Conservation (phyloP, 2,329 filamentous ascomycete genomes). For the Arthrobotrys musiformis region DNA sequence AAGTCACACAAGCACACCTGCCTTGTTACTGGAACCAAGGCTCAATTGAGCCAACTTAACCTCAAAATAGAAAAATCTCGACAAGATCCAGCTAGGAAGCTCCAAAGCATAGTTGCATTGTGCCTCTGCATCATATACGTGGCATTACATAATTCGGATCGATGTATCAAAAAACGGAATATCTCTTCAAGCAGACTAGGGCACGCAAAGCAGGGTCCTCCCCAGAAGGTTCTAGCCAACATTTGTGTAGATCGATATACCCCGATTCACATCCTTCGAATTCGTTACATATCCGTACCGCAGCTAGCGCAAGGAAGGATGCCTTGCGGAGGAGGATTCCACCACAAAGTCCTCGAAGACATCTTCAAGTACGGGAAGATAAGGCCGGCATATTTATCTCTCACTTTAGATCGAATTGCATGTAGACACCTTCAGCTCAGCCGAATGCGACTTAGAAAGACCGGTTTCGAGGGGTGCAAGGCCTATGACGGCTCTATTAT, state of each 20-base stretch:
- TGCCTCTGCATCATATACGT: slow-evolving; percentile 15
- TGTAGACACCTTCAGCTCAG: not conserved
- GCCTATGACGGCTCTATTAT: not conserved
- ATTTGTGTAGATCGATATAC: not conserved
- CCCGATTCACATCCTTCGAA: not conserved
- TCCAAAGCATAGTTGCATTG: slow-evolving; percentile 5
- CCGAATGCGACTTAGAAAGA: not conserved
- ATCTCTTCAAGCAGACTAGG: not conserved
- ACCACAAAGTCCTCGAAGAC: not conserved
- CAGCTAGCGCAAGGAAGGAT: not conserved
- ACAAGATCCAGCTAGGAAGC: slow-evolving; percentile 14
- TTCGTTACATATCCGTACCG: no score
- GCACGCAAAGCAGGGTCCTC: not conserved
- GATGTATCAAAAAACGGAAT: slow-evolving; percentile 10
- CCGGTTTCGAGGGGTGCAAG: not conserved
- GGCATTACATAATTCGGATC: slow-evolving; percentile 19
- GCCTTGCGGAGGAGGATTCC: slow-evolving; percentile 1
- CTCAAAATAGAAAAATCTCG: slow-evolving; percentile 2
- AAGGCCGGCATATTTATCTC: not conserved
- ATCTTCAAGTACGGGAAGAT: not conserved
- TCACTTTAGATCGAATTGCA: not conserved
- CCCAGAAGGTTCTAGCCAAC: not conserved
- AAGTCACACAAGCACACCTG: not conserved
- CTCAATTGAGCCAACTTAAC: not conserved
- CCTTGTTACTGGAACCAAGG: not conserved